phyloP scores from a whole-genome alignment of 2,329 filamentous ascomycete species.

The Ophiocordyceps unilateralis region DNA sequence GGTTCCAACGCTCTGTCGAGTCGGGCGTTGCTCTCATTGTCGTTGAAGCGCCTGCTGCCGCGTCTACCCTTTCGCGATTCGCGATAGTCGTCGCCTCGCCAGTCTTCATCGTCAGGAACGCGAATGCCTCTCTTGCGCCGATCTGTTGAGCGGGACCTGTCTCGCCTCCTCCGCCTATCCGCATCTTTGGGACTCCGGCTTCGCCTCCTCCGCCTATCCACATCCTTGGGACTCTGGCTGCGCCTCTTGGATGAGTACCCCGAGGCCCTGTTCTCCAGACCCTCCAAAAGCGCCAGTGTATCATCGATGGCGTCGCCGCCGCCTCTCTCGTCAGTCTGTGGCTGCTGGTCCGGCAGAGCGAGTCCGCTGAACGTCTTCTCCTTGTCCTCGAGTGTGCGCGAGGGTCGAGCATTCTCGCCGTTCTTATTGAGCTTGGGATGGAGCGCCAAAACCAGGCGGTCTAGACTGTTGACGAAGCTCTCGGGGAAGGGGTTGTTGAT shows the following conservation, averaged over 20 bases:
- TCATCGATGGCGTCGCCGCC: constrained; percentile 65
- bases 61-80: constrained; percentile 15
- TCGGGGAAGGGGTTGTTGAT: constrained; percentile 71
- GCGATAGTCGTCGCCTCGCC: constrained; percentile 17
- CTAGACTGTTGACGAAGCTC: constrained; percentile 79
- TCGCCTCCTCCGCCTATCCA: constrained; percentile 10
- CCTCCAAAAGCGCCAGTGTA: constrained; percentile 81
- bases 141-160: constrained; percentile 24
- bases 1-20: constrained; percentile 49
- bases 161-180: constrained; percentile 19
- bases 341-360: constrained; percentile 63
- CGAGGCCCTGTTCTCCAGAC: constrained; percentile 51
- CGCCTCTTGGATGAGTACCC: constrained; percentile 36
- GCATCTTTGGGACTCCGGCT: background rate
- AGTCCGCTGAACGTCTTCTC: constrained; percentile 81
- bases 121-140: constrained; percentile 17
- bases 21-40: constrained; percentile 39
- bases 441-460: constrained; percentile 74
- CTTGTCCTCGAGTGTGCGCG: constrained; percentile 47
- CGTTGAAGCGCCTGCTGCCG: too few relatives aligned
- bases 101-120: constrained; percentile 29
- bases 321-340: constrained; percentile 21
- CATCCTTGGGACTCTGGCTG: constrained; percentile 39
- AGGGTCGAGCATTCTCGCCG: constrained; percentile 21
- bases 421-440: constrained; percentile 68